Evolutionary conservation across 306 rosid species (phyloP).

Genomic region (Datisca glomerata): DNA sequence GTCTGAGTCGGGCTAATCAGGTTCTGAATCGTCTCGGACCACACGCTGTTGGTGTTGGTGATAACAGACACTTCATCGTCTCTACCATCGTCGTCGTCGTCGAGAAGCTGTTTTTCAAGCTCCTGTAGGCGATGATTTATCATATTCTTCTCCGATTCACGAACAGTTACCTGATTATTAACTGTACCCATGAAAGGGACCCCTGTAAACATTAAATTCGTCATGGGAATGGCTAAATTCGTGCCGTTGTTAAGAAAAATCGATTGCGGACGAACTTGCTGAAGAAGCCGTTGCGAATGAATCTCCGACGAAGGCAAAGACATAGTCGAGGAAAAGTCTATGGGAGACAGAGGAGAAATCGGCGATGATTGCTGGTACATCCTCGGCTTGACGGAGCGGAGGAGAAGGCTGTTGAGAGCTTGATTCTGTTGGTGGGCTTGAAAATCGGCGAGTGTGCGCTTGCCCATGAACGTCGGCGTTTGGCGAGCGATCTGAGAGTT

Average conservation of each 20-base stretch:
- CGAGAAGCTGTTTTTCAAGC: slow-evolving; percentile 72
- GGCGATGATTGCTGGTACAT: slow-evolving; percentile 30
- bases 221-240: slow-evolving; percentile 3
- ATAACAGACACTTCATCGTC: slow-evolving; percentile 52
- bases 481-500: slow-evolving; percentile 44
- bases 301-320: slow-evolving; percentile 4
- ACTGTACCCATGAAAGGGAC: not conserved
- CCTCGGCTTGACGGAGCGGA: slow-evolving; percentile 59
- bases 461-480: slow-evolving; percentile 25
- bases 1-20: slow-evolving; percentile 32
- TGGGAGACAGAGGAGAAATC: slow-evolving; percentile 37
- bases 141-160: slow-evolving; percentile 37
- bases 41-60: slow-evolving; percentile 37
- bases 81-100: slow-evolving; percentile 58
- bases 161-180: slow-evolving; percentile 14
- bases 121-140: slow-evolving; percentile 51
- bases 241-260: slow-evolving; percentile 9
- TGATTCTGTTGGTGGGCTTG: slow-evolving; percentile 38
- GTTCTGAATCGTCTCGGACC: slow-evolving; percentile 76
- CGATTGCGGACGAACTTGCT: slow-evolving; percentile 44
- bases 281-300: slow-evolving; percentile 15
- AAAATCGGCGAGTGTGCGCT: slow-evolving; percentile 61
- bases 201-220: not conserved
- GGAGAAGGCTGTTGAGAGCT: slow-evolving; percentile 18
- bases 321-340: slow-evolving; percentile 40